Evolutionary conservation across 2,329 filamentous ascomycete genomes (phyloP).

Genomic region (Cladosporium austrohemisphaericum): DNA sequence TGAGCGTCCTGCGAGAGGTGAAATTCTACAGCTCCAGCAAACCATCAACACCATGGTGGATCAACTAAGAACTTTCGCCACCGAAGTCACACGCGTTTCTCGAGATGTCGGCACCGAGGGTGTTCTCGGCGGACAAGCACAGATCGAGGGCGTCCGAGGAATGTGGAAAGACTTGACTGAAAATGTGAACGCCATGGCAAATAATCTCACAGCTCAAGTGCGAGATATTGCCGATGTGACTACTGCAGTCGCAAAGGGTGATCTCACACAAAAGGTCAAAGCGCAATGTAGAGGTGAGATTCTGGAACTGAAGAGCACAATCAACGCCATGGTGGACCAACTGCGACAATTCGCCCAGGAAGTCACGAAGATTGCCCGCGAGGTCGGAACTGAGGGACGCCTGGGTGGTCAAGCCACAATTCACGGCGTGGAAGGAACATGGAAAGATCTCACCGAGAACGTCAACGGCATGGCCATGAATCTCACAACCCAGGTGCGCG

Average conservation of each 20-base stretch:
- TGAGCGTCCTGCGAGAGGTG: constrained; percentile 85
- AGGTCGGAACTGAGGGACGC: constrained; percentile 51
- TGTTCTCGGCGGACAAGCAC: constrained; percentile 60
- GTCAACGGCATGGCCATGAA: constrained; percentile 54
- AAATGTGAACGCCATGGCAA: constrained; percentile 53
- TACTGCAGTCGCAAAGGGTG: constrained; percentile 50
- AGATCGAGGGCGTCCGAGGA: constrained; percentile 62
- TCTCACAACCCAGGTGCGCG: constrained; percentile 48
- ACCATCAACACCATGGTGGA: constrained; percentile 72
- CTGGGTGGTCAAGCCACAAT: constrained; percentile 52
- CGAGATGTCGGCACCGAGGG: constrained; percentile 63
- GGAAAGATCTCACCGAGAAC: constrained; percentile 53
- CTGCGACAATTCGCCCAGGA: constrained; percentile 51
- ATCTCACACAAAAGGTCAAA: constrained; percentile 50
- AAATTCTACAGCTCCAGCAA: constrained; percentile 91
- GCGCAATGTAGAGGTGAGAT: constrained; percentile 53
- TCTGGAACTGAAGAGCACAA: constrained; percentile 49
- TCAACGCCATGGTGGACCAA: constrained; percentile 53
- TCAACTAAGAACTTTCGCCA: constrained; percentile 61
- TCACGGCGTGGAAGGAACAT: constrained; percentile 51
- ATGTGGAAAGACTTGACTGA: constrained; percentile 64
- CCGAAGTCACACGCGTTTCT: constrained; percentile 62
- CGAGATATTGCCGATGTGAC: constrained; percentile 53
- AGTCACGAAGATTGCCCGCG: constrained; percentile 51
- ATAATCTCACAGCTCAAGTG: constrained; percentile 52